Conservation (phyloP, 2,329 filamentous ascomycete species). For the Teratosphaeria viscida region DNA sequence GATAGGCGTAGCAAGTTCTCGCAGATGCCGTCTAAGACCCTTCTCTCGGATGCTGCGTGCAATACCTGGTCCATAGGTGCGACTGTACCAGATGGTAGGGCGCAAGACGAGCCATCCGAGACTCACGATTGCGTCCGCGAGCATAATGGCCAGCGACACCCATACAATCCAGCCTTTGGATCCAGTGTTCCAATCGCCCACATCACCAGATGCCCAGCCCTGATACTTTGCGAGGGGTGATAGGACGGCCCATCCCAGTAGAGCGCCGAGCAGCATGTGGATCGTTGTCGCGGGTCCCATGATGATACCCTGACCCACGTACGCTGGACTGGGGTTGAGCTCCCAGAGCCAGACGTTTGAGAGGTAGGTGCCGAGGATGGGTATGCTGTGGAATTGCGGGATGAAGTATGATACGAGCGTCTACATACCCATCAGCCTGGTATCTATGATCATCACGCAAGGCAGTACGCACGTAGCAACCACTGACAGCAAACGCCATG, state of each 20-base stretch:
- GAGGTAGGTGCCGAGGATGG: constrained; percentile 66
- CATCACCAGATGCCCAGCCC: constrained; percentile 81
- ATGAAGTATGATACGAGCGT: constrained; percentile 86
- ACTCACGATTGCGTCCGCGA: constrained; percentile 83
- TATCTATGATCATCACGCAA: neutral
- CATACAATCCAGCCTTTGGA: constrained; percentile 99
- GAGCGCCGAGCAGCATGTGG: constrained; percentile 85
- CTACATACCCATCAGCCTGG: constrained; percentile 27
- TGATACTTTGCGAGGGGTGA: constrained; percentile 77
- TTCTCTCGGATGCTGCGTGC: constrained; percentile 17
- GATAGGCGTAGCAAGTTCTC: constrained; percentile 22
- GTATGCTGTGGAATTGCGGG: constrained; percentile 73
- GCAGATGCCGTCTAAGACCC: constrained; percentile 23
- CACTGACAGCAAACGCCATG: constrained; percentile 50
- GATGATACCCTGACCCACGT: constrained; percentile 94
- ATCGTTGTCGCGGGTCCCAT: constrained; percentile 94
- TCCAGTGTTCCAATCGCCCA: constrained; percentile 80
- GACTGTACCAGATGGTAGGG: constrained; percentile 45
- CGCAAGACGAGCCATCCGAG: constrained; percentile 66
- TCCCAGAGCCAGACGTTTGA: constrained; percentile 87
- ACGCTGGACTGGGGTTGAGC: constrained; percentile 91
- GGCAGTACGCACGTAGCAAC: constrained; percentile 33
- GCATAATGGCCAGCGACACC: constrained; percentile 92
- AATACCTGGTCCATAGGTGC: constrained; percentile 28
- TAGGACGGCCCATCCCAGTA: constrained; percentile 82